phyloP scores from a whole-genome alignment of 2,329 filamentous ascomycete genomes.

The Teratosphaeria viscida region DNA sequence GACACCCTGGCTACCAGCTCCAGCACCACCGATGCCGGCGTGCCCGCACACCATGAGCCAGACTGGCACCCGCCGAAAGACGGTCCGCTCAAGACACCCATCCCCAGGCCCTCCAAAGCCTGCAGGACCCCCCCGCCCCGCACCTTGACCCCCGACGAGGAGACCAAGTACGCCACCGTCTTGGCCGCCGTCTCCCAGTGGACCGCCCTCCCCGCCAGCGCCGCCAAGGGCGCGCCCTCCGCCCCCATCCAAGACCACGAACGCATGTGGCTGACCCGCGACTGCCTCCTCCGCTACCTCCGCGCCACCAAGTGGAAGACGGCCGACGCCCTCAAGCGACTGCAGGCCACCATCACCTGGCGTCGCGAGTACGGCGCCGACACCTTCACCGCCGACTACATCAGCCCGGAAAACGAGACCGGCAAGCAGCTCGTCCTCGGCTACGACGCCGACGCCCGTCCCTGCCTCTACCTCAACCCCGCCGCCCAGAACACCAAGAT shows the following conservation, averaged over 20 bases:
- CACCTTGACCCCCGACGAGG: constrained; percentile 63
- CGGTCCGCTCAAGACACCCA: constrained; percentile 24
- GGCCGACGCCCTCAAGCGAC: constrained; percentile 63
- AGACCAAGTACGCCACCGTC: constrained; percentile 69
- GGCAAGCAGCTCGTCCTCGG: constrained; percentile 88
- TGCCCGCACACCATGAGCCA: constrained; percentile 12
- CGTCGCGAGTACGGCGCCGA: constrained; percentile 80
- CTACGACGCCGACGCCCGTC: constrained; percentile 74
- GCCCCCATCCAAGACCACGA: constrained; percentile 67
- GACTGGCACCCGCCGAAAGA: constrained; percentile 17
- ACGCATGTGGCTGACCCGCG: constrained; percentile 79
- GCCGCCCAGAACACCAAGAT: constrained; percentile 86
- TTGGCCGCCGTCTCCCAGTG: constrained; percentile 61
- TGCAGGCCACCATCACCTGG: constrained; percentile 76
- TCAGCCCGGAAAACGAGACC: constrained; percentile 88
- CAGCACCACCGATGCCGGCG: constrained; percentile 11
- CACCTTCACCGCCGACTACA: constrained; percentile 71
- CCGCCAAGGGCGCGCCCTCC: constrained; percentile 45
- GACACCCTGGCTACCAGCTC: constrained; percentile 16
- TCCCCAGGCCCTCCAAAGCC: constrained; percentile 30
- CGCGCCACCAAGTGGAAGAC: constrained; percentile 86
- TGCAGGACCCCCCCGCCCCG: constrained; percentile 47
- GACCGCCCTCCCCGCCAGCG: constrained; percentile 57
- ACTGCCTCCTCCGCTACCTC: constrained; percentile 87
- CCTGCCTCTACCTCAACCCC: constrained; percentile 83